These are phyloP conservation scores for Stipa capillata DNA, from an alignment of 176 grass and related monocot species.

Conservation along the genomic window DNA sequence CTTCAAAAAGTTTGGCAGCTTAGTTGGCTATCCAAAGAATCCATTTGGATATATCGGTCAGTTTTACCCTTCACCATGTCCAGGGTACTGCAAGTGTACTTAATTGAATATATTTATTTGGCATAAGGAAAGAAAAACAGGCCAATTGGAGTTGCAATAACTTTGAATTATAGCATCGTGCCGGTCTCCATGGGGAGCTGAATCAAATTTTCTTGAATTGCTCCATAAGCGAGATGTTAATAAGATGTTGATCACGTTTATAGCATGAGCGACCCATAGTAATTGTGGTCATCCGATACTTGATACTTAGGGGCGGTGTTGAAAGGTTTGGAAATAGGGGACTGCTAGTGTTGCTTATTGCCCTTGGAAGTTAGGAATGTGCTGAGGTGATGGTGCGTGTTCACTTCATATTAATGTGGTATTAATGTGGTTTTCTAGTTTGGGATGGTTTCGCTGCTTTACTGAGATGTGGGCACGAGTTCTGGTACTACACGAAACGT, in stretches of 20 bases:
- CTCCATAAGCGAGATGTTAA: not conserved
- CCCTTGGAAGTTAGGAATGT: not conserved
- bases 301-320: not conserved
- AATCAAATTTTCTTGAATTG: not conserved
- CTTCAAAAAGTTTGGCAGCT: constrained; percentile 79
- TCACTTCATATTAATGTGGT: no score
- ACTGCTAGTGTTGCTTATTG: not conserved
- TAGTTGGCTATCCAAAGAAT: constrained; percentile 3
- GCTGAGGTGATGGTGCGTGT: not conserved
- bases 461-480: not conserved
- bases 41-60: not conserved
- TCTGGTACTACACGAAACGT: no score
- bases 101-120: not conserved
- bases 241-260: not conserved
- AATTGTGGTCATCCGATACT: not conserved
- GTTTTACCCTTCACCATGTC: not conserved
- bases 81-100: not conserved
- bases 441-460: not conserved
- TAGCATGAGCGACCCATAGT: not conserved
- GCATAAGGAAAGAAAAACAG: not conserved
- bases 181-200: not conserved
- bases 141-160: not conserved
- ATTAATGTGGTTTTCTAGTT: not conserved
- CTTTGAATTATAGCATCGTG: not conserved
- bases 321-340: not conserved